Percentiles rank a stretch among this genome's conserved stretches.
Evolutionary conservation across 2,329 filamentous ascomycete species (phyloP).

Genomic region (Xylaria sp.): DNA sequence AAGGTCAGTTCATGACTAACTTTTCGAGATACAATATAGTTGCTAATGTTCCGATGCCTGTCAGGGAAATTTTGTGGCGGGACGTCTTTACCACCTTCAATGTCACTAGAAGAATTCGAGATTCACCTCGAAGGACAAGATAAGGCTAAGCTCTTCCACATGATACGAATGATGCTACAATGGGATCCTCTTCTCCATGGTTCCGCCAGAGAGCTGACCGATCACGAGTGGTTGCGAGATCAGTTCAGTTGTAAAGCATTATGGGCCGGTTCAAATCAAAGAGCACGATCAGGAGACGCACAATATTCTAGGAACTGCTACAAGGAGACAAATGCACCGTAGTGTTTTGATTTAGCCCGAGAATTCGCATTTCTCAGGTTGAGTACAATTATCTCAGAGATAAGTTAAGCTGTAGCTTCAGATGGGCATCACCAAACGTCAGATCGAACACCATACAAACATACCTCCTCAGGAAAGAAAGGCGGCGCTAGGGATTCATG

Average conservation of each 20-base stretch:
- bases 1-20: not conserved
- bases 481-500: too few species aligned
- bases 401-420: too few species aligned
- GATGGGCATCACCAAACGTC: too few species aligned
- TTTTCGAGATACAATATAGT: not conserved
- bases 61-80: conserved; percentile 41
- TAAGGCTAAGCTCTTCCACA: conserved; percentile 40
- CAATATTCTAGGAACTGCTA: not conserved
- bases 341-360: too few species aligned
- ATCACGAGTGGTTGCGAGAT: conserved; percentile 41
- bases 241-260: conserved; percentile 8
- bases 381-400: too few species aligned
- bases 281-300: not conserved
- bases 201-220: conserved; percentile 39
- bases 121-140: conserved; percentile 43
- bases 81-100: conserved; percentile 30
- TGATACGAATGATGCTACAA: conserved; percentile 47
- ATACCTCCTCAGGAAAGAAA: too few species aligned
- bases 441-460: too few species aligned
- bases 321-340: too few species aligned
- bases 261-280: not conserved
- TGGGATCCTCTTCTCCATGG: conserved; percentile 43
- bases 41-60: not conserved
- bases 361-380: too few species aligned
- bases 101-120: conserved; percentile 46